A percentile compares a stretch with the other conserved stretches of the same genome.
These are phyloP conservation scores for Fusarium euwallaceae DNA, from an alignment of 2,329 filamentous ascomycete genomes.

Conservation along the genomic window DNA sequence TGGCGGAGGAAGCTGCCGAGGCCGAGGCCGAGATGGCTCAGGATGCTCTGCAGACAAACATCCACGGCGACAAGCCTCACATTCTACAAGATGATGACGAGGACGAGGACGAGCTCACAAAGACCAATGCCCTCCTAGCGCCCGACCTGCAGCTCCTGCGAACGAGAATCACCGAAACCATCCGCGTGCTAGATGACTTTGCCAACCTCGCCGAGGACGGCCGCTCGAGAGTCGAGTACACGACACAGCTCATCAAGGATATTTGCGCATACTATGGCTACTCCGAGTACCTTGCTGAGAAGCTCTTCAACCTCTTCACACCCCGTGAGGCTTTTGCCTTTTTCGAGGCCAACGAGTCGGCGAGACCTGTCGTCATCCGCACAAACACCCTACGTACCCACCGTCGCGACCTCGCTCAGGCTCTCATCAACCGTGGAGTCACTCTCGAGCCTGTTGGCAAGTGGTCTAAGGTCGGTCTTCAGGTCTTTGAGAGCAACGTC, in stretches of 20 bases:
- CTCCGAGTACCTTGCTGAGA: constrained; percentile 93
- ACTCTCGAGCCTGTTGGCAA: constrained; percentile 97
- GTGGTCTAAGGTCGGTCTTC: constrained; percentile 97
- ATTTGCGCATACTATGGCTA: constrained; percentile 98
- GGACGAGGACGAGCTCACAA: constrained; percentile 68
- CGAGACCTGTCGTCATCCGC: constrained; percentile 92
- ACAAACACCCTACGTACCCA: constrained; percentile 92
- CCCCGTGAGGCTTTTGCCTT: constrained; percentile 96
- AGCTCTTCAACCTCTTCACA: constrained; percentile 92
- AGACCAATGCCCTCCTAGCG: constrained; percentile 76
- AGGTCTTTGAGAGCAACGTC: constrained; percentile 90
- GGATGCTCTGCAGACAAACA: constrained; percentile 91
- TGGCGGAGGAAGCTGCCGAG: constrained; percentile 83
- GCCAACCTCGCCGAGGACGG: constrained; percentile 83
- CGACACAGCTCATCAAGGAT: constrained; percentile 86
- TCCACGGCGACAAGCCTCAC: constrained; percentile 79
- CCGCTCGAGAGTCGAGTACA: constrained; percentile 89
- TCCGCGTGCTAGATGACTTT: constrained; percentile 92
- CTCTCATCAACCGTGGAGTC: constrained; percentile 95
- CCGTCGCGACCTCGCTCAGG: constrained; percentile 85
- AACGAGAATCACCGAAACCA: constrained; percentile 90
- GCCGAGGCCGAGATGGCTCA: constrained; percentile 89
- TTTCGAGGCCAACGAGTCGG: constrained; percentile 98
- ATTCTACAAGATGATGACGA: constrained; percentile 74
- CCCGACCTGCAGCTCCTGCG: constrained; percentile 92